A percentile compares a stretch with the other conserved stretches of the same genome.
Conservation (phyloP, 306 rosid genomes). For the Fragaria nilgerrensis region DNA sequence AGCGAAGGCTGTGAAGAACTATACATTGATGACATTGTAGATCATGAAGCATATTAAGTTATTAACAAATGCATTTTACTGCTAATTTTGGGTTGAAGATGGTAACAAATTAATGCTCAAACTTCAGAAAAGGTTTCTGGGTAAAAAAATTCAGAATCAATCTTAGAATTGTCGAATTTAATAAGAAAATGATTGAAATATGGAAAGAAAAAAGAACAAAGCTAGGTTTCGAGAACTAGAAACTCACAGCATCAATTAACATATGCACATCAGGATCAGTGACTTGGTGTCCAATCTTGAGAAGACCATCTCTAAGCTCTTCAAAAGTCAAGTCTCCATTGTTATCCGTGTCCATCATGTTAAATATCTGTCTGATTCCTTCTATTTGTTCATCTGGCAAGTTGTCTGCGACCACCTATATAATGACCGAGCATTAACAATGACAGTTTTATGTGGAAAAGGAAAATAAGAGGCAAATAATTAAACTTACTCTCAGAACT, state of each 20-base stretch:
- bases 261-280: conserved; percentile 70
- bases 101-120: no score
- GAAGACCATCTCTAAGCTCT: conserved; percentile 81
- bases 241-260: conserved; percentile 85
- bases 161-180: no score
- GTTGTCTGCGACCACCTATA: conserved; percentile 84
- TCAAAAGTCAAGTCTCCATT: conserved; percentile 74
- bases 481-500: conserved; percentile 72
- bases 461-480: conserved; percentile 6
- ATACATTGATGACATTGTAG: no score
- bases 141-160: no score
- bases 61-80: no score
- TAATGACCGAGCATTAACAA: background rate
- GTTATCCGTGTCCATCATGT: conserved; percentile 81
- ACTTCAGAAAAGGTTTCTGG: no score
- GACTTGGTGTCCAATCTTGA: conserved; percentile 59
- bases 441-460: background rate
- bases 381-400: conserved; percentile 76
- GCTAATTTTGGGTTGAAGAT: no score
- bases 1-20: background rate
- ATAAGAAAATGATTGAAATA: no score
- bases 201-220: background rate
- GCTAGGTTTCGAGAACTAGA: background rate
- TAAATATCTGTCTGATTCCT: conserved; percentile 56
- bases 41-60: no score